phyloP scores from a whole-genome alignment of 1,284 basidiomycete genomes.

The Ceratorhiza oryzae-sativae region DNA sequence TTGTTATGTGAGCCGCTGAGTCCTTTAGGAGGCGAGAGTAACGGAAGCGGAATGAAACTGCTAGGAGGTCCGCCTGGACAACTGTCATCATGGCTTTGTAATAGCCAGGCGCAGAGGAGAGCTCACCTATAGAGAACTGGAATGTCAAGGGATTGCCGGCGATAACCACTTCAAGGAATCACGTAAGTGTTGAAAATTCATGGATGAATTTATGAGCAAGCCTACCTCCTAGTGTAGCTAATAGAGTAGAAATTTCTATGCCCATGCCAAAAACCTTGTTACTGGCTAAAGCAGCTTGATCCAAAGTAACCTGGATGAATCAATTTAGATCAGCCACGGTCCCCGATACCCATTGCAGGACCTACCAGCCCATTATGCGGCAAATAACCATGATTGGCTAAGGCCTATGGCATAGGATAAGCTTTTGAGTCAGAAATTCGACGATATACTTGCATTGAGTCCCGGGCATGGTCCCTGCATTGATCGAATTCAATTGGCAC shows the following conservation, averaged over 20 bases:
- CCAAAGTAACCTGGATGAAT: neutral
- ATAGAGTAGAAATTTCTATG: neutral
- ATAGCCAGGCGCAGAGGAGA: neutral
- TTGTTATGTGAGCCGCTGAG: conserved; percentile 29
- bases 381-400: conserved; percentile 25
- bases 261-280: conserved; percentile 5
- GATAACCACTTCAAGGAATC: neutral
- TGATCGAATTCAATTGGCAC: too few relatives aligned
- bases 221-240: neutral
- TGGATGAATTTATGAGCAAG: too few relatives aligned
- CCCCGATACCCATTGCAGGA: neutral
- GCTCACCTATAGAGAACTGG: conserved; percentile 11
- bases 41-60: neutral
- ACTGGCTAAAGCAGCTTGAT: neutral
- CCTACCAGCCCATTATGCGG: conserved; percentile 5
- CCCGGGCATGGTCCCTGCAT: conserved; percentile 25
- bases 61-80: neutral
- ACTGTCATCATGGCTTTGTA: neutral
- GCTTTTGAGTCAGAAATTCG: too few relatives aligned
- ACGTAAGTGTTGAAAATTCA: too few relatives aligned
- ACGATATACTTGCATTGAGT: conserved; percentile 1
- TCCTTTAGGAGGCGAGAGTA: neutral
- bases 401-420: too few relatives aligned
- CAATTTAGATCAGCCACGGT: too few relatives aligned
- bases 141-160: neutral